phyloP scores from a whole-genome alignment of 1,284 basidiomycete genomes.

The Xanthoconium separans region DNA sequence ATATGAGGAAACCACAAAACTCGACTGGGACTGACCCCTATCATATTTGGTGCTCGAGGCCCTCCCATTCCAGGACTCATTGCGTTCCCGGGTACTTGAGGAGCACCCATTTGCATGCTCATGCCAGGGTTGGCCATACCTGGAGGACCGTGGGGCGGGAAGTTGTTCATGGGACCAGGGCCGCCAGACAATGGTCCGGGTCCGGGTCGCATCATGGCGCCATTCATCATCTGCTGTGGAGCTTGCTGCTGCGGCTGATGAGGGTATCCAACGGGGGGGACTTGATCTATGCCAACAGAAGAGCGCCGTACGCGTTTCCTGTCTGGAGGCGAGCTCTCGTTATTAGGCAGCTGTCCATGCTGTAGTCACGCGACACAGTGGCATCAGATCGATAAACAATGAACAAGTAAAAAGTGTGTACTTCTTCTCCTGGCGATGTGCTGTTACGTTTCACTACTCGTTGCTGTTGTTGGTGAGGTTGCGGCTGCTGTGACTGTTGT shows the following conservation, averaged over 20 bases:
- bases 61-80: slow-evolving; percentile 32
- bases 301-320: slow-evolving; percentile 60
- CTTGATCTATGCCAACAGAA: slow-evolving; percentile 44
- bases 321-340: slow-evolving; percentile 62
- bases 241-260: slow-evolving; percentile 33
- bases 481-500: slow-evolving; percentile 21
- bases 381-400: slow-evolving; percentile 1
- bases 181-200: slow-evolving; percentile 31
- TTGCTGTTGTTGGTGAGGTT: slow-evolving; percentile 25
- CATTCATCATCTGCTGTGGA: slow-evolving; percentile 32
- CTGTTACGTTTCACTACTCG: slow-evolving; percentile 59
- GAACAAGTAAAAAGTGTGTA: slow-evolving; percentile 26
- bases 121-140: slow-evolving; percentile 35
- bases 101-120: slow-evolving; percentile 31
- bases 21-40: slow-evolving; percentile 35
- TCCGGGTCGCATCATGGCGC: slow-evolving; percentile 33
- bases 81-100: slow-evolving; percentile 19
- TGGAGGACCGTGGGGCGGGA: slow-evolving; percentile 31
- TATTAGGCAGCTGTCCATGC: slow-evolving; percentile 52
- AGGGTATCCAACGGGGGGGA: slow-evolving; percentile 30
- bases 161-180: slow-evolving; percentile 34
- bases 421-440: slow-evolving; percentile 70
- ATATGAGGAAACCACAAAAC: not conserved
- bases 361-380: slow-evolving; percentile 18
- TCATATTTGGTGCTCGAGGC: slow-evolving; percentile 33